A percentile compares a stretch with the other conserved stretches of the same genome.
These are phyloP conservation scores for Colletotrichum trifolii DNA, from an alignment of 2,329 filamentous ascomycete genomes.

Conservation along the genomic window DNA sequence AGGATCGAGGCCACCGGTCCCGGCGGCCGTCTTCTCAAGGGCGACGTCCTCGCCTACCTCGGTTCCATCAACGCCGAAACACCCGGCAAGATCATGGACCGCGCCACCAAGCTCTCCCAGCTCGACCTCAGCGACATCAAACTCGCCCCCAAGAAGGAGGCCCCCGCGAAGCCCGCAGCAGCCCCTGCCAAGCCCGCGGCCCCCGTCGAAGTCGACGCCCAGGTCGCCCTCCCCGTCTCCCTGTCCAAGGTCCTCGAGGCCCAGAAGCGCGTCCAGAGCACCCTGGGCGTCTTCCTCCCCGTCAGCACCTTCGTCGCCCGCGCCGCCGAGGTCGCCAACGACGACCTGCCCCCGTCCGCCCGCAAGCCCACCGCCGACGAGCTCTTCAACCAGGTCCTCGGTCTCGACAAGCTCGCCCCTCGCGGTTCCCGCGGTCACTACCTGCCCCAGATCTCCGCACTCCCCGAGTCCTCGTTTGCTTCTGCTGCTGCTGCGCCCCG, in stretches of 20 bases:
- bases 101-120: slow-evolving; percentile 80
- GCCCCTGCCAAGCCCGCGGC: slow-evolving; percentile 48
- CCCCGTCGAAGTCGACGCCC: slow-evolving; percentile 56
- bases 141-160: slow-evolving; percentile 67
- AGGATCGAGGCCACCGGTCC: slow-evolving; percentile 91
- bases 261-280: slow-evolving; percentile 82
- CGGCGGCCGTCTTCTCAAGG: slow-evolving; percentile 89
- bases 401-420: slow-evolving; percentile 63
- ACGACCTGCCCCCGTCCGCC: slow-evolving; percentile 78
- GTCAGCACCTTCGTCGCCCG: slow-evolving; percentile 88
- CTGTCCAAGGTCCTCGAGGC: slow-evolving; percentile 81
- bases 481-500: slow-evolving; percentile 34
- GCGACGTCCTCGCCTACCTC: slow-evolving; percentile 91
- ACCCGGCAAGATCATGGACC: slow-evolving; percentile 75
- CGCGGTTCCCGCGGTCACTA: slow-evolving; percentile 69
- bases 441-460: slow-evolving; percentile 75
- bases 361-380: slow-evolving; percentile 79
- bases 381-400: slow-evolving; percentile 90
- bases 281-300: slow-evolving; percentile 83
- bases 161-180: slow-evolving; percentile 25
- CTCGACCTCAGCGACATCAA: slow-evolving; percentile 97
- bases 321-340: slow-evolving; percentile 88
- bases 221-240: slow-evolving; percentile 80
- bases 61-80: slow-evolving; percentile 80
- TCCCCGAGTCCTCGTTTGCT: slow-evolving; percentile 60